Evolutionary conservation across 1,284 basidiomycete genomes (phyloP).

Genomic region (Xerocomus amazonicus): DNA sequence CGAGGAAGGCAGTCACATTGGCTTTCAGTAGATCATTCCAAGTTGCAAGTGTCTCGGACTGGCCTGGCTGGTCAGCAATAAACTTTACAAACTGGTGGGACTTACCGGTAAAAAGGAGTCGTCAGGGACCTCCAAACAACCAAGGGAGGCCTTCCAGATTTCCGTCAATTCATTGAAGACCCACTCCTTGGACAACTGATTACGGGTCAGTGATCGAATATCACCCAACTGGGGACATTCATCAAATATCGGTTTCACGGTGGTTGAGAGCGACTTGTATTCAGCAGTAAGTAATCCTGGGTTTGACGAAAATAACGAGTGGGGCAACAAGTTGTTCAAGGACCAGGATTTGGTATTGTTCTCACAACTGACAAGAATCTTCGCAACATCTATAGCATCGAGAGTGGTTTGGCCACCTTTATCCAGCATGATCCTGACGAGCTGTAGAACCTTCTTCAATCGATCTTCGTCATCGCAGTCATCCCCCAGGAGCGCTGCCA

Average conservation of each 20-base stretch:
- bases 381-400: conserved; percentile 52
- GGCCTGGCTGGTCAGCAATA: conserved; percentile 6
- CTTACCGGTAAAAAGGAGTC: conserved; percentile 42
- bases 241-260: conserved; percentile 50
- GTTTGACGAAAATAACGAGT: conserved; percentile 51
- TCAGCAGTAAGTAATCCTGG: conserved; percentile 61
- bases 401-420: conserved; percentile 47
- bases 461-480: conserved; percentile 39
- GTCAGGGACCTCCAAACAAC: conserved; percentile 40
- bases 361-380: conserved; percentile 45
- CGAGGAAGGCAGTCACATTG: conserved; percentile 31
- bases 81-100: conserved; percentile 11
- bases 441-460: conserved; percentile 40
- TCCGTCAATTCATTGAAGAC: conserved; percentile 51
- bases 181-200: conserved; percentile 53
- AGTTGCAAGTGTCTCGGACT: conserved; percentile 39
- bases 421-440: conserved; percentile 53
- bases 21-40: conserved; percentile 43
- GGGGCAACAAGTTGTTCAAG: conserved; percentile 47
- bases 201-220: conserved; percentile 49
- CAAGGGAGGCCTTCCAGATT: conserved; percentile 53
- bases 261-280: conserved; percentile 43
- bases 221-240: conserved; percentile 50
- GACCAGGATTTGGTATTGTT: conserved; percentile 39
- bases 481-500: conserved; percentile 50